A percentile compares a stretch with the other conserved stretches of the same genome.
These are phyloP conservation scores for Globisporangium ultimum DNA, from an alignment of 352 stramenopile genomes.

Conservation along the genomic window DNA sequence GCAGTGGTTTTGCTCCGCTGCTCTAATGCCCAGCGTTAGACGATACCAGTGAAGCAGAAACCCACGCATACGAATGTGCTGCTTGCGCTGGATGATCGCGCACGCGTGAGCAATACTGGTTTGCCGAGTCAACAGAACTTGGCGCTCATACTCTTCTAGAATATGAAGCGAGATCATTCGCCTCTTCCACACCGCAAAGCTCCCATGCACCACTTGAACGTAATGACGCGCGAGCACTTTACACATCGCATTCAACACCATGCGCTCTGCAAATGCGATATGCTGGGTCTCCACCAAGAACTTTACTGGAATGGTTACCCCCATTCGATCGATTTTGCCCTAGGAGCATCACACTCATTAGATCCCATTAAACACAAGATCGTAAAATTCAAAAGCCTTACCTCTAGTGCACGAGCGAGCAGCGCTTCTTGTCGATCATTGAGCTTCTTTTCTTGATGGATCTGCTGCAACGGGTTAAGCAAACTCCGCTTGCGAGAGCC, in stretches of 20 bases:
- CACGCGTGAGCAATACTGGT: slow-evolving; percentile 32
- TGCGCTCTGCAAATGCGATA: slow-evolving; percentile 19
- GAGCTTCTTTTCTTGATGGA: neutral
- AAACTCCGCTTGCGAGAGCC: neutral
- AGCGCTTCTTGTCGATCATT: slow-evolving; percentile 1
- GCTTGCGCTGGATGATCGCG: slow-evolving; percentile 31
- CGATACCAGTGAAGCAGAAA: slow-evolving; percentile 15
- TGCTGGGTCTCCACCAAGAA: slow-evolving; percentile 22
- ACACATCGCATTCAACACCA: slow-evolving; percentile 17
- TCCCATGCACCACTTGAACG: slow-evolving; percentile 1
- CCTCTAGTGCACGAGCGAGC: neutral
- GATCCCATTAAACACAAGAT: neutral
- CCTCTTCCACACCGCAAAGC: slow-evolving; percentile 18
- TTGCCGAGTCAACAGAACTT: slow-evolving; percentile 18
- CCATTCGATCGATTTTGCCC: slow-evolving; percentile 11
- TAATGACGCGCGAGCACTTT: slow-evolving; percentile 13
- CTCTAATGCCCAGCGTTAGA: slow-evolving; percentile 10
- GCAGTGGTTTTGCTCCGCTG: slow-evolving; percentile 16
- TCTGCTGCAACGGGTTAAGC: slow-evolving; percentile 2
- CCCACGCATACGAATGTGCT: slow-evolving; percentile 10
- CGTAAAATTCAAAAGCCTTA: neutral
- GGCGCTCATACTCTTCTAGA: slow-evolving; percentile 21
- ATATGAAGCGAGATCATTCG: slow-evolving; percentile 15
- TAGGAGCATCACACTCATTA: neutral
- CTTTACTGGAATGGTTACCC: slow-evolving; percentile 15